A percentile compares a stretch with the other conserved stretches of the same genome.
These are phyloP conservation scores for Daldinia sp. DNA, from an alignment of 2,329 filamentous ascomycete species.

Conservation along the genomic window DNA sequence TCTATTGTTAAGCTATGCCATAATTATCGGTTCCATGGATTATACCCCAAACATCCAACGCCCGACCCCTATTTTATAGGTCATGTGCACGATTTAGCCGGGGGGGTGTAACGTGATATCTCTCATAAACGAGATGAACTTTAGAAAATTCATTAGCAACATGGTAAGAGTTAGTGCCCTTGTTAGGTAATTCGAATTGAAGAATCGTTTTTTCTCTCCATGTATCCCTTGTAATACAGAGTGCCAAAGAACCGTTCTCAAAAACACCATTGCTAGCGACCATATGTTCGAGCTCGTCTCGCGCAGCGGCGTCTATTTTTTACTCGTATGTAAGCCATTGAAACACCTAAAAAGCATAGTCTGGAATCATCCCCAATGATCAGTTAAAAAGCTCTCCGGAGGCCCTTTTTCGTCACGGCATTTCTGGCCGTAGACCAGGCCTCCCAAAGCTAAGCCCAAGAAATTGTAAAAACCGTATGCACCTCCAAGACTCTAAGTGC, in stretches of 20 bases:
- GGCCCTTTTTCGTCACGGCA: not conserved
- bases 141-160: not conserved
- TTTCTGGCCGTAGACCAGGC: not conserved
- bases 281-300: slow-evolving; percentile 1
- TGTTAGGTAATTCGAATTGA: slow-evolving; percentile 27
- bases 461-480: not conserved
- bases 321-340: slow-evolving; percentile 17
- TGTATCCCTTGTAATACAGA: slow-evolving; percentile 19
- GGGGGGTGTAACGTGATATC: slow-evolving; percentile 27
- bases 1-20: not conserved
- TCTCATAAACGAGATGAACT: not conserved
- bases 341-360: slow-evolving; percentile 29
- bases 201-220: slow-evolving; percentile 2
- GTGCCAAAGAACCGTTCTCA: slow-evolving; percentile 7
- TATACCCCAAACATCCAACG: not conserved
- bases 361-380: slow-evolving; percentile 26
- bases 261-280: slow-evolving; percentile 28
- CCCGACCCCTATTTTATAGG: not conserved
- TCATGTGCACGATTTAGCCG: slow-evolving; percentile 20
- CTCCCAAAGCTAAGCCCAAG: slow-evolving; percentile 9
- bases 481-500: not conserved
- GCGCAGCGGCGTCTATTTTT: slow-evolving; percentile 17
- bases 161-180: not conserved
- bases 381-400: not conserved
- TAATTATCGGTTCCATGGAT: not conserved